phyloP scores from a whole-genome alignment of 2,329 filamentous ascomycete genomes.

The Ceratocystis lukuohia region DNA sequence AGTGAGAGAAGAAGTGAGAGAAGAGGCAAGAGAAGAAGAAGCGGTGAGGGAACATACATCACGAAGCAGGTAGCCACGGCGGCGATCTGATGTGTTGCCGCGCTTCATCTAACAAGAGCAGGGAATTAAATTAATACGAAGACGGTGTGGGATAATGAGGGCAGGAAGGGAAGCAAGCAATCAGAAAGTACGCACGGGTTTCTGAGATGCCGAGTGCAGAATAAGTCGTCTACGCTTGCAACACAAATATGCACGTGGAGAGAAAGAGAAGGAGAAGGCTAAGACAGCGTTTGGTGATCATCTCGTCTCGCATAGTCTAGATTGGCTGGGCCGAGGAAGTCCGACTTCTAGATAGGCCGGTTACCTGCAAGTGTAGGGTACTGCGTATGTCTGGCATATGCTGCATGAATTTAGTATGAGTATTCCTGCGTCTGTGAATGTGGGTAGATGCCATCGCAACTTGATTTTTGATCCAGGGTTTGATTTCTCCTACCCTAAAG shows the following conservation, averaged over 20 bases:
- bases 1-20: not conserved
- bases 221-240: too few species aligned
- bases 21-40: not conserved
- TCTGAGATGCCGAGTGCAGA: too few species aligned
- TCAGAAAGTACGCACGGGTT: not conserved
- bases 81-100: not conserved
- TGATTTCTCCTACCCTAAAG: not conserved
- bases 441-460: not conserved
- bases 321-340: too few species aligned
- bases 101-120: not conserved
- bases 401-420: not conserved
- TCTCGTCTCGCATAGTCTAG: too few species aligned
- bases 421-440: not conserved
- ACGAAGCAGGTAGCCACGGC: not conserved
- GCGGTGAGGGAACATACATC: conserved; percentile 10
- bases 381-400: too few species aligned
- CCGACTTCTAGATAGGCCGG: too few species aligned
- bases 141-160: not conserved
- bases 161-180: not conserved
- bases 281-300: too few species aligned
- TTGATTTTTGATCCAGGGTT: not conserved
- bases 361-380: too few species aligned
- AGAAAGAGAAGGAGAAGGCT: not conserved
- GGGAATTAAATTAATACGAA: conserved; percentile 6
- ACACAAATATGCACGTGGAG: too few species aligned